A percentile compares a stretch with the other conserved stretches of the same genome.
Conservation (phyloP, 1,284 basidiomycete genomes). For the Moesziomyces parantarcticus region DNA sequence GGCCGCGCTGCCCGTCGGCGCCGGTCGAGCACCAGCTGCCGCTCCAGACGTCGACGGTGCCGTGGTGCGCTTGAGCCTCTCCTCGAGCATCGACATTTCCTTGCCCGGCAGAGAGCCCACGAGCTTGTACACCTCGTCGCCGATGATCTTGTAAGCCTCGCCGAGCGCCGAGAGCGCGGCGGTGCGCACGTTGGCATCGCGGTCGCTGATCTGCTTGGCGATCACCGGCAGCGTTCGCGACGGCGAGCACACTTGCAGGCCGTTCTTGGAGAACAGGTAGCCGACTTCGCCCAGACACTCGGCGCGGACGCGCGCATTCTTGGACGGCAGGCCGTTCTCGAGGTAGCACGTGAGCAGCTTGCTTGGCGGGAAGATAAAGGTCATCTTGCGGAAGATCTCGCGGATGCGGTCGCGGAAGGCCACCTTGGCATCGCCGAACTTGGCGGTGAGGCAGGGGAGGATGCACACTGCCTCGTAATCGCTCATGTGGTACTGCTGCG, state of each 20-base stretch:
- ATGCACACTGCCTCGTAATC: conserved; percentile 90
- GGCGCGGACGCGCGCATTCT: conserved; percentile 89
- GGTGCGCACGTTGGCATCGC: conserved; percentile 85
- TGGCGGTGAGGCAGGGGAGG: conserved; percentile 88
- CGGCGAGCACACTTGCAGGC: conserved; percentile 79
- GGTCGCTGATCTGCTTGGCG: conserved; percentile 85
- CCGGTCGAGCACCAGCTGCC: conserved; percentile 7
- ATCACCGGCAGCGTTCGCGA: conserved; percentile 81
- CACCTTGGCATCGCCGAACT: conserved; percentile 74
- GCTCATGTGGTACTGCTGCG: conserved; percentile 81
- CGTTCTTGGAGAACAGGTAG: conserved; percentile 81
- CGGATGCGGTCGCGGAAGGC: conserved; percentile 69
- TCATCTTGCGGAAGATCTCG: conserved; percentile 69
- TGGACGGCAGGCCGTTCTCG: conserved; percentile 78
- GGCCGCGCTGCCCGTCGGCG: conserved; percentile 8
- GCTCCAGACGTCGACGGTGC: conserved; percentile 25
- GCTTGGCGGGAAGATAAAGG: conserved; percentile 79
- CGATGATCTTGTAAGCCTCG: conserved; percentile 84
- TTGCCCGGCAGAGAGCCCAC: conserved; percentile 83
- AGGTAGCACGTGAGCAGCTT: conserved; percentile 78
- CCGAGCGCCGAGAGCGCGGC: conserved; percentile 82
- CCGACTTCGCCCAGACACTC: conserved; percentile 85
- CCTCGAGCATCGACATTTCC: conserved; percentile 90
- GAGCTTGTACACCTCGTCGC: conserved; percentile 84
- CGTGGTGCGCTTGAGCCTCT: conserved; percentile 83